Evolutionary conservation across 2,329 filamentous ascomycete species (phyloP), one percentile per base, ranked within the genome.

Genomic region (Daldinia sp.): DNA sequence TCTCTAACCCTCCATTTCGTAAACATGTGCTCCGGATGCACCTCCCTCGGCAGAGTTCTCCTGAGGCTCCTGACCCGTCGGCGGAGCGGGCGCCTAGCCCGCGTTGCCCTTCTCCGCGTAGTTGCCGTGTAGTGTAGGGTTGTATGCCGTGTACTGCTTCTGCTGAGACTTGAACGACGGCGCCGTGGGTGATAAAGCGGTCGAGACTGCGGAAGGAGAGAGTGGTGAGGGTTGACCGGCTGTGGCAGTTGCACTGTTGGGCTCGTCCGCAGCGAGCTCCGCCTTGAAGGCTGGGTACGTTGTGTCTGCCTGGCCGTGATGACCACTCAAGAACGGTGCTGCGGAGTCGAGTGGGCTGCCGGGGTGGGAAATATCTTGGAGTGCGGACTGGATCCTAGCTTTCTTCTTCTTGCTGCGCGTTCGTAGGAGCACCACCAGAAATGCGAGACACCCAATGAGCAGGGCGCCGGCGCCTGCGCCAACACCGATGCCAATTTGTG

Each of bases 241-340:
- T 1, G 23, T 3, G n/a, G 45, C 21, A 32, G 25, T 21, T 19
- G 32, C 19, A 8, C 19, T 51, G 15, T 51, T 54, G 21, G 47
- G 47, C 37, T 59, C 60, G 19, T 70, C 53, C n/a, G 68, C 68
- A 0, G 68, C 43, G 13, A 71, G 61, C 19, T 70, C 69, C 3
- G 63, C 50, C 29, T 63, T 68, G 60, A 61, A 67, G 11, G 52
- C 47, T 1, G 58, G 23, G 27, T 53, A 54, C 2, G 55, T 51
- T 3, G 51, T 21, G 25, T 19, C 41, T 25, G 27, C 41, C 6
- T 48, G 51, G 9, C 27, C 25, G 41, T 21, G 32, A 9, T 2
- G 4, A 15, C 9, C 4, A 17, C 5, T 6, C 29, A 17, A 30
- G 7, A 13, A 17, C 8, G 29, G 30, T 9, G 41, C 23, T 5